Evolutionary conservation across 805 yeast species (phyloP), one percentile per base, ranked within the genome.

Genomic region (Cyberlindnera suaveolens): DNA sequence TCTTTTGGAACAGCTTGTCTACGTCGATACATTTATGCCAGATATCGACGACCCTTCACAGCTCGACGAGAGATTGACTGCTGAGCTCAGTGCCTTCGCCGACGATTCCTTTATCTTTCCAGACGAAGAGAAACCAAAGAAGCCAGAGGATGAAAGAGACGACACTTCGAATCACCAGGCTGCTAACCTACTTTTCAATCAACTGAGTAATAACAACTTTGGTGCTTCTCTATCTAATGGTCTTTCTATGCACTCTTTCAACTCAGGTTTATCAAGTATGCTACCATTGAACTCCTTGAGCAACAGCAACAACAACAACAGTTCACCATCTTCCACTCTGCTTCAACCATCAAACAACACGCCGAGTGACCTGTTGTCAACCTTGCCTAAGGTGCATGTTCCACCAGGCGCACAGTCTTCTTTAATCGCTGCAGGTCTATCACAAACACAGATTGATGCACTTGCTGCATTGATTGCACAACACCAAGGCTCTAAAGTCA

Each of bases 81-180:
- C 76, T 15, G 93, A 85, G 56, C 70, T 85, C 49, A 85, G 87
- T 15, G 90, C 89, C 1, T 85, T 85, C 71, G 91, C 90, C 0
- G 90, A 84, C 53, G 90, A 83, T 46, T 74, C 86, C 3, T 85
- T 85, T 51, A 75, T 85, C 3, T 85, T 85, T 57, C 88, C 91
- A 1, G 93, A 85, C 57, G 93, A 85, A 56, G 91, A 84, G 31
- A 83, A 83, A 57, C 82, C 82, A 1, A 46, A 52, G 38, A 38
- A 46, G 18, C 41, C 44, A 15, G 48, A 53, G n/a, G 42, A 45
- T 29, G 47, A 47, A 8, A 45, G 44, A 16, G 45, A 49, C 27
- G 38, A 44, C 42, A 45, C 47, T 18, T 27, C 29, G 40, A 31
- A 36, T 40, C 23, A 13, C 30, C 26, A 39, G 23, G 14, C 19